These are phyloP conservation scores for Fraxinus floribunda DNA, from an alignment of 305 asterid species.

Conservation along the genomic window DNA sequence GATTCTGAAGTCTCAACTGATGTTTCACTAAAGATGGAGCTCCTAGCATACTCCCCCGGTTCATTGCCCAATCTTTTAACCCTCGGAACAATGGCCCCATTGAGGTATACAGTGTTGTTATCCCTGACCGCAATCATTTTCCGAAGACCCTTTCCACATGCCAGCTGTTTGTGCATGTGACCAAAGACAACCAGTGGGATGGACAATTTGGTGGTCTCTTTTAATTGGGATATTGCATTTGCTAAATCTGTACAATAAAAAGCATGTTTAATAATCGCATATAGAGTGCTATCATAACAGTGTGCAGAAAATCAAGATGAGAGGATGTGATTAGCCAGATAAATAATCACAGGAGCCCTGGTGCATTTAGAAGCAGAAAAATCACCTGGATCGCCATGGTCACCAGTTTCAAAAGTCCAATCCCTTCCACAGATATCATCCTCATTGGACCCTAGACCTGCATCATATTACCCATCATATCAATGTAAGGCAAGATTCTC, in stretches of 20 bases:
- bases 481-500: slow-evolving; percentile 18
- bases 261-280: neutral
- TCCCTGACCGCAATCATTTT: slow-evolving; percentile 78
- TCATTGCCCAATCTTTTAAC: slow-evolving; percentile 35
- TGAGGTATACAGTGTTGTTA: slow-evolving; percentile 60
- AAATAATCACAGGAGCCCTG: neutral
- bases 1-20: slow-evolving; percentile 22
- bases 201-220: slow-evolving; percentile 44
- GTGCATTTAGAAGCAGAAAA: neutral
- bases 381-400: slow-evolving; percentile 92
- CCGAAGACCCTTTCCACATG: slow-evolving; percentile 60
- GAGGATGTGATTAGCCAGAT: slow-evolving; percentile 2
- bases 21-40: slow-evolving; percentile 21
- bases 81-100: slow-evolving; percentile 88
- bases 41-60: slow-evolving; percentile 23
- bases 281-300: neutral
- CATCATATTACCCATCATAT: slow-evolving; percentile 18
- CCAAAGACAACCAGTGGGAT: slow-evolving; percentile 85
- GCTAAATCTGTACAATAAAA: slow-evolving; percentile 64
- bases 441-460: slow-evolving; percentile 71
- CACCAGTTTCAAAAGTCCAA: slow-evolving; percentile 75
- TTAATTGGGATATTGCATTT: slow-evolving; percentile 55
- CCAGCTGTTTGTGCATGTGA: slow-evolving; percentile 86
- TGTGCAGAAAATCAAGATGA: slow-evolving; percentile 1
- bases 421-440: slow-evolving; percentile 89